Evolutionary conservation across 169 alveolate species (phyloP).

Genomic region (Cryptosporidium parvum): DNA sequence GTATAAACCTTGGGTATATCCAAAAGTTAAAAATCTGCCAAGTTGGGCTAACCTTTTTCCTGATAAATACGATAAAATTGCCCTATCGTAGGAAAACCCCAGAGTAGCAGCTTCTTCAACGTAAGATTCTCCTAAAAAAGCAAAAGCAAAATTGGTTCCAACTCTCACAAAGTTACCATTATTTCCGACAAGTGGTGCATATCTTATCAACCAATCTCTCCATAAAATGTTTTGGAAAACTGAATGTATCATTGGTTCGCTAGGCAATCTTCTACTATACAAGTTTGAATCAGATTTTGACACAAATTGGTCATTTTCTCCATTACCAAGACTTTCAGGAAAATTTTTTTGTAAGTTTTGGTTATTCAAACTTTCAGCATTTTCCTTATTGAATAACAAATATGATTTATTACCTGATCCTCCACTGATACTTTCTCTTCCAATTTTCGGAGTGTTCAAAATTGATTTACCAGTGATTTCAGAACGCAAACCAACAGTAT

Average conservation of each 20-base stretch:
- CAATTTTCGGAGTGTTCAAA: constrained; percentile 56
- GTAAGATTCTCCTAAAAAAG: constrained; percentile 68
- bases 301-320: constrained; percentile 6
- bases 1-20: constrained; percentile 69
- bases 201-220: constrained; percentile 76
- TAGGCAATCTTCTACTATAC: constrained; percentile 67
- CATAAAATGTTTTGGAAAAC: constrained; percentile 58
- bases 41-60: constrained; percentile 47
- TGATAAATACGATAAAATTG: constrained; percentile 52
- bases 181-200: constrained; percentile 66
- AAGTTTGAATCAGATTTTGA: neutral
- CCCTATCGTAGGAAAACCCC: constrained; percentile 57
- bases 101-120: constrained; percentile 69
- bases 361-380: constrained; percentile 6
- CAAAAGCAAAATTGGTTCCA: constrained; percentile 50
- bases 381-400: constrained; percentile 35
- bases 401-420: constrained; percentile 66
- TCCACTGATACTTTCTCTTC: constrained; percentile 47
- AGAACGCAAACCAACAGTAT: constrained; percentile 41
- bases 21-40: constrained; percentile 65
- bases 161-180: constrained; percentile 66
- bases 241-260: constrained; percentile 33
- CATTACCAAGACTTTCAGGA: neutral
- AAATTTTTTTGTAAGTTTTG: neutral
- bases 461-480: constrained; percentile 67